Percentiles rank a stretch among this genome's conserved stretches.
phyloP scores from a whole-genome alignment of 2,329 filamentous ascomycete genomes.

The Ophiostoma australiae region DNA sequence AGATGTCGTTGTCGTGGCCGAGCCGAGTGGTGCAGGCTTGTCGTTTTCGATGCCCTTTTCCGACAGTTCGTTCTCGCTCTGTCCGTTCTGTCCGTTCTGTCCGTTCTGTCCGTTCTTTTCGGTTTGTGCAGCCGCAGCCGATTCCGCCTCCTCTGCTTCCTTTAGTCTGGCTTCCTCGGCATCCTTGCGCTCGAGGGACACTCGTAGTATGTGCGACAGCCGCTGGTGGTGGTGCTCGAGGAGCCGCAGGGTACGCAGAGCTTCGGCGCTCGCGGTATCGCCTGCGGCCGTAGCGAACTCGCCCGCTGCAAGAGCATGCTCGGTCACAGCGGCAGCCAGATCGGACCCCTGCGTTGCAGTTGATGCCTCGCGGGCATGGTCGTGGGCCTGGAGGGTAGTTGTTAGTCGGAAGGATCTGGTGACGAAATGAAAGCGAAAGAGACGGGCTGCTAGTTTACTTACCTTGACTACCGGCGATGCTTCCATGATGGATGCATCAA shows the following conservation, averaged over 20 bases:
- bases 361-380: constrained; percentile 80
- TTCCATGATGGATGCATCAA: constrained; percentile 52
- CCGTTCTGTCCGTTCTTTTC: constrained; percentile 21
- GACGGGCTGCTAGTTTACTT: constrained; percentile 40
- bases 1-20: constrained; percentile 21
- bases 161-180: constrained; percentile 24
- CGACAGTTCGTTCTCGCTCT: constrained; percentile 23
- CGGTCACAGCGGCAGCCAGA: constrained; percentile 75
- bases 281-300: constrained; percentile 83
- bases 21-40: constrained; percentile 2
- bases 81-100: constrained; percentile 11
- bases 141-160: neutral
- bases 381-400: constrained; percentile 61
- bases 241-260: constrained; percentile 74
- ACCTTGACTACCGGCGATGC: constrained; percentile 63
- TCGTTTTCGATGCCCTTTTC: constrained; percentile 13
- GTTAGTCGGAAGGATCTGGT: neutral
- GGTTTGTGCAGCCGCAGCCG: constrained; percentile 17
- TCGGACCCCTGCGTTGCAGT: constrained; percentile 68
- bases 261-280: constrained; percentile 63
- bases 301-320: constrained; percentile 81
- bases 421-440: neutral
- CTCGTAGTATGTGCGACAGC: constrained; percentile 74
- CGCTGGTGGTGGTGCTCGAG: constrained; percentile 84
- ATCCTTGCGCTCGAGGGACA: constrained; percentile 48